Base-by-base conservation (phyloP, 129 eudicot species). In the Flaveria robusta region DNA sequence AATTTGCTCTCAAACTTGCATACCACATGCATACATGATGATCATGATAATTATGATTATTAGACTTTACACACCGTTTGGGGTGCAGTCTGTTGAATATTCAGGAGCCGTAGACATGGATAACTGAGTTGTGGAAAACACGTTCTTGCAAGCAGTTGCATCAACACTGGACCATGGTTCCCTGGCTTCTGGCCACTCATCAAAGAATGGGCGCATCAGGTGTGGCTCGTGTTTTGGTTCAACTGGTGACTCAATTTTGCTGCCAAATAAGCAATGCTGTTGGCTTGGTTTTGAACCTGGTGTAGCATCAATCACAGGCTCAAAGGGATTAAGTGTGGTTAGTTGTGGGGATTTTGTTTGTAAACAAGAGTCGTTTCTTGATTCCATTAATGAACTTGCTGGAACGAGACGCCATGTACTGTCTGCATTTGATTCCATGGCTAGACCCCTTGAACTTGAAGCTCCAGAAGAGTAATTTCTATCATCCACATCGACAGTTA, bases 81-180 rank as follows among this genome's bases (percentile, higher is more conserved):
- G 82, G 80, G 93, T 74, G 49, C 88, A 81, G 45, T 72, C 81
- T 4, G 84, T 42, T 54, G 91, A 74, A 77, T 80, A 85, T 51
- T 88, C 93, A 23, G 91, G 78, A 42, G 85, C 67, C 54, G 81
- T 86, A 18, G 96, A 87, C 76, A 91, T 91, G 23, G 97, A 91
- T 39, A 91, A 78, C 87, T 89, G 97, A 39, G 97, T 91, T 3
- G 95, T 83, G 15, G 95, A 88, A 55, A 82, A 88, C 10, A 87
- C 60, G 51, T 86, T 88, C 72, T 86, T 91, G 71, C 84, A 70
- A 70, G 79, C 84, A 71, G 0, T 45, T 14, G 74, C 80, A 70
- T 84, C 89, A 51, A 88, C 87, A 78, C 83, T 79, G 56, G 89
- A 79, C 97, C 97, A 91, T n/a, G 90, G 77, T 79, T 85, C 95